Evolutionary conservation across 495 filamentous ascomycete genomes (phyloP), one percentile per base, ranked within the genome.

Genomic region (Tuber indicum): DNA sequence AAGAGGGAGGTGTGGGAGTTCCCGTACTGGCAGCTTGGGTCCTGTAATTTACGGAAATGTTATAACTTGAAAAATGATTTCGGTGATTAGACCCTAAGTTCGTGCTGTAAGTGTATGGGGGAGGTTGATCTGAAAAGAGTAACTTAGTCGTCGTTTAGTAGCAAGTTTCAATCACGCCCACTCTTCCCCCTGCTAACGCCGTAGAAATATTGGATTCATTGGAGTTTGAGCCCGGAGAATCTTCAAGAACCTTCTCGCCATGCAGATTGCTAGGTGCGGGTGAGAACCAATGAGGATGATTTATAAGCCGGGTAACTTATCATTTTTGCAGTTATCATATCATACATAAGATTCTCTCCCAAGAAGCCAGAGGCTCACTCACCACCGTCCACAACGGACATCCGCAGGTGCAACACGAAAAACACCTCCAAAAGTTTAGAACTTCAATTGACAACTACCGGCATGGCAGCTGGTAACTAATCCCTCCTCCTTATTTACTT

Each of bases 381-480:
- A 32, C 16, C 26, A 16, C 52, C 3, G n/a, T 26, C 26, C 52
- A 14, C 52, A 7, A 32, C 52, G 52, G 52, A 62, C 52, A 66
- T 66, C 58, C 58, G 58, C 58, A 66, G 58, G 58, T 66, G 26
- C 26, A 66, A 66, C 58, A 66, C 26, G 58, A 66, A 36, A 66
- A 66, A 66, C 58, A 66, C 26, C 52, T 32, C 21, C 26, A 5
- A 32, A 66, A 36, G 58, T 62, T 26, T 32, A 62, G 14, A 66
- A 66, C 26, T 36, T 26, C 58, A 66, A 66, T 66, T 66, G 58
- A 26, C 26, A 66, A 36, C 32, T 7, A 66, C 26, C 26, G n/a
- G 26, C 77, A 80, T 80, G 78, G 78, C 78, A 12, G 78, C 78
- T 49, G 78, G 78, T 80, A 69, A 70, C 66, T 74, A 52, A 43